Conservation (phyloP, 1,139 yeast genomes). For the Suhomyces atakaporum region DNA sequence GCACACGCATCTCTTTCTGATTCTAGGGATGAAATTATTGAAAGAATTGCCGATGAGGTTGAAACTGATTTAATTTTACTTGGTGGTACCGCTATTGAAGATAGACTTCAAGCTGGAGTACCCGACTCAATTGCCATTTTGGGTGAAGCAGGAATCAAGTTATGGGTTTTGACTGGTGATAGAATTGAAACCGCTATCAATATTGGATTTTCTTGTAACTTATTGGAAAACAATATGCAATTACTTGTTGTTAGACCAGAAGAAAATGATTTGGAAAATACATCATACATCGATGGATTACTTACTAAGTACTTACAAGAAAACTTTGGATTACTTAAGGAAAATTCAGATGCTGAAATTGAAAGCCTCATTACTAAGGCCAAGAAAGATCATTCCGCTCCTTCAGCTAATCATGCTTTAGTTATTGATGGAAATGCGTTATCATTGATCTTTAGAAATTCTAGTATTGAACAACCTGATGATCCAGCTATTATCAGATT, state of each 20-base stretch:
- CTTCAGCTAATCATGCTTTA: slow-evolving; percentile 48
- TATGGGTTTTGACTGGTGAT: slow-evolving; percentile 98
- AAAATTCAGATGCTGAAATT: slow-evolving; percentile 27
- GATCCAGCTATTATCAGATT: slow-evolving; percentile 17
- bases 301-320: slow-evolving; percentile 43
- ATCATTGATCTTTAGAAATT: slow-evolving; percentile 36
- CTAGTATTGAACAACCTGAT: slow-evolving; percentile 15
- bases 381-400: slow-evolving; percentile 52
- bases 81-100: slow-evolving; percentile 98
- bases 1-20: slow-evolving; percentile 75
- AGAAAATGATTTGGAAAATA: slow-evolving; percentile 22
- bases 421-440: slow-evolving; percentile 61
- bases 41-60: slow-evolving; percentile 74
- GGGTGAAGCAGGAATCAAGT: slow-evolving; percentile 87
- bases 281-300: slow-evolving; percentile 33
- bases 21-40: slow-evolving; percentile 77
- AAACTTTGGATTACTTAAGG: slow-evolving; percentile 35
- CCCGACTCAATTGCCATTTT: slow-evolving; percentile 88
- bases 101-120: slow-evolving; percentile 92
- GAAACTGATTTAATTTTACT: slow-evolving; percentile 71
- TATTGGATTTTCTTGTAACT: slow-evolving; percentile 94
- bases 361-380: slow-evolving; percentile 43
- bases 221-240: slow-evolving; percentile 85
- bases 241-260: slow-evolving; percentile 58
- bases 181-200: slow-evolving; percentile 97